phyloP scores from a whole-genome alignment of 2,329 filamentous ascomycete species.

The Fusarium stilboides region DNA sequence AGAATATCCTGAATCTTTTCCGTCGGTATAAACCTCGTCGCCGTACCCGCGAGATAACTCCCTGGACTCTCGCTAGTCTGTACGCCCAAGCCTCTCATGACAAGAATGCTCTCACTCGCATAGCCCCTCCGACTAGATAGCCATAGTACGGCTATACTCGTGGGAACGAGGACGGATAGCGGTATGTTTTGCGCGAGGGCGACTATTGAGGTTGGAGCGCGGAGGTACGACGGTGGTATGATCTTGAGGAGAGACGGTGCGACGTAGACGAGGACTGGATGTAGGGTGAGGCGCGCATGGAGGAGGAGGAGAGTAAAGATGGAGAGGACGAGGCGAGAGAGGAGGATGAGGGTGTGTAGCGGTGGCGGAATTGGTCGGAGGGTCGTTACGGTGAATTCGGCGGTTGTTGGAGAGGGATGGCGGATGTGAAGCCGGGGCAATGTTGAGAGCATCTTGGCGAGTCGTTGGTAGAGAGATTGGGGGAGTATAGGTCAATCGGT shows the following conservation, averaged over 20 bases:
- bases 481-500: neutral
- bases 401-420: slow-evolving; percentile 88
- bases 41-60: slow-evolving; percentile 71
- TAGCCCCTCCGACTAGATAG: slow-evolving; percentile 63
- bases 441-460: slow-evolving; percentile 71
- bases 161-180: slow-evolving; percentile 58
- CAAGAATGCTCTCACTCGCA: slow-evolving; percentile 85
- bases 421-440: slow-evolving; percentile 73
- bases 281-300: slow-evolving; percentile 63
- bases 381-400: slow-evolving; percentile 92
- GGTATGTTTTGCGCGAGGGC: slow-evolving; percentile 56
- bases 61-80: slow-evolving; percentile 80
- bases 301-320: slow-evolving; percentile 64
- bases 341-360: slow-evolving; percentile 60
- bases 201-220: slow-evolving; percentile 54
- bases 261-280: slow-evolving; percentile 48
- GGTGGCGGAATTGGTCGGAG: slow-evolving; percentile 69
- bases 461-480: neutral
- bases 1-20: slow-evolving; percentile 93
- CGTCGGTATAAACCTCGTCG: slow-evolving; percentile 83
- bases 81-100: slow-evolving; percentile 89
- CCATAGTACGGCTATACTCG: slow-evolving; percentile 58
- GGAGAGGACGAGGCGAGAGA: slow-evolving; percentile 62
- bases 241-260: slow-evolving; percentile 27
- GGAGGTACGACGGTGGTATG: slow-evolving; percentile 44